These are phyloP conservation scores for Physcomitrellopsis africana DNA, from an alignment of 225 moss, liverwort and hornwort species.

Conservation along the genomic window DNA sequence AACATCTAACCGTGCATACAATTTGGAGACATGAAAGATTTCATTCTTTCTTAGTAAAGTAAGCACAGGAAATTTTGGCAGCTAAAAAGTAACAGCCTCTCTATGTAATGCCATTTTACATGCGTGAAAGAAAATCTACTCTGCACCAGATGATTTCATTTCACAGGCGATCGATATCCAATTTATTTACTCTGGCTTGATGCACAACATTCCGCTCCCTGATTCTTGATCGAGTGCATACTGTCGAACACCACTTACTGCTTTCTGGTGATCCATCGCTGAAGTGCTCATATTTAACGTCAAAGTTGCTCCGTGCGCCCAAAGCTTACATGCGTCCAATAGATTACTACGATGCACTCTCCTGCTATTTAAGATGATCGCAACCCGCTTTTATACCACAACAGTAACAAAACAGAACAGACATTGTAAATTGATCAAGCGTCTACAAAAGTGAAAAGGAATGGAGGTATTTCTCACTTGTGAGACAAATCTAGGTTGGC, in stretches of 20 bases:
- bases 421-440: too few relatives aligned
- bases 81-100: too few relatives aligned
- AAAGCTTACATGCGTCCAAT: not conserved
- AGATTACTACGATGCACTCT: not conserved
- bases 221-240: slow-evolving; percentile 11
- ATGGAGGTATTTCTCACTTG: not conserved
- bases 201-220: slow-evolving; percentile 12
- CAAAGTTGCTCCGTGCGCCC: not conserved
- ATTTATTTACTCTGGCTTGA: not conserved
- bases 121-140: too few relatives aligned
- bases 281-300: not conserved
- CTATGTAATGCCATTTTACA: too few relatives aligned
- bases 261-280: not conserved
- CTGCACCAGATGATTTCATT: too few relatives aligned
- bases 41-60: too few relatives aligned
- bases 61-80: too few relatives aligned
- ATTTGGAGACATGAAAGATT: too few relatives aligned
- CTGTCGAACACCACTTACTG: not conserved
- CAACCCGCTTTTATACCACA: not conserved
- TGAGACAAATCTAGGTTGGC: slow-evolving; percentile 9
- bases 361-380: not conserved
- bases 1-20: too few relatives aligned
- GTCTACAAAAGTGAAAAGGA: not conserved
- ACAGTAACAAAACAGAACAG: not conserved
- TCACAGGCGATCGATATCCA: too few relatives aligned